Percentiles rank a stretch among this genome's conserved stretches.
These are phyloP conservation scores for Teratosphaeria pseudoeucalypti DNA, from an alignment of 2,329 filamentous ascomycete genomes.

Conservation along the genomic window DNA sequence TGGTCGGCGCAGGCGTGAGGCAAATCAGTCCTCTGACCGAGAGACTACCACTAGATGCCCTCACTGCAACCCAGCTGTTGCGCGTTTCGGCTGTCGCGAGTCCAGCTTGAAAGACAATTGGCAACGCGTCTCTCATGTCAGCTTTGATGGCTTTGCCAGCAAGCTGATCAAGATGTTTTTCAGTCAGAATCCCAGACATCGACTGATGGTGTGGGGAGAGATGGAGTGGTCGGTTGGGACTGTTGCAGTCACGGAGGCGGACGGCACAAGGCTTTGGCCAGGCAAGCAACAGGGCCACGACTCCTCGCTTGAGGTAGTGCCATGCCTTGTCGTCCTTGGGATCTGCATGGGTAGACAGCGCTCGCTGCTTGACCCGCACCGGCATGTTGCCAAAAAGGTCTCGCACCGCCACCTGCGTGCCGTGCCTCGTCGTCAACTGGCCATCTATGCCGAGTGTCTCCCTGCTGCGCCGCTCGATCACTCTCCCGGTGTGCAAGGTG, in stretches of 20 bases:
- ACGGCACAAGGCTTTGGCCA: slow-evolving; percentile 52
- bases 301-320: slow-evolving; percentile 47
- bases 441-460: neutral
- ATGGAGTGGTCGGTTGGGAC: slow-evolving; percentile 9
- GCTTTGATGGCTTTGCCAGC: slow-evolving; percentile 9
- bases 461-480: slow-evolving; percentile 44
- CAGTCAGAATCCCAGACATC: slow-evolving; percentile 14
- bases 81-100: slow-evolving; percentile 46
- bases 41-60: slow-evolving; percentile 52
- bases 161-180: slow-evolving; percentile 18
- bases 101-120: slow-evolving; percentile 55
- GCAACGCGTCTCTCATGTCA: slow-evolving; percentile 28
- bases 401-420: slow-evolving; percentile 64
- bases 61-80: slow-evolving; percentile 58
- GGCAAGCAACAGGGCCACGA: slow-evolving; percentile 59
- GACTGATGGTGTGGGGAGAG: slow-evolving; percentile 11
- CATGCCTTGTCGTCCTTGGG: slow-evolving; percentile 53
- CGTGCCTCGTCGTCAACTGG: slow-evolving; percentile 26
- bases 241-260: slow-evolving; percentile 45
- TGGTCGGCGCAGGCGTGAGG: slow-evolving; percentile 57
- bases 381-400: slow-evolving; percentile 87
- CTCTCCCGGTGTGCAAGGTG: slow-evolving; percentile 57
- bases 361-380: slow-evolving; percentile 74
- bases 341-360: slow-evolving; percentile 40
- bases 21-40: slow-evolving; percentile 63